These are phyloP conservation scores for Xylaria sp. DNA, from an alignment of 495 filamentous ascomycete genomes.

Conservation along the genomic window DNA sequence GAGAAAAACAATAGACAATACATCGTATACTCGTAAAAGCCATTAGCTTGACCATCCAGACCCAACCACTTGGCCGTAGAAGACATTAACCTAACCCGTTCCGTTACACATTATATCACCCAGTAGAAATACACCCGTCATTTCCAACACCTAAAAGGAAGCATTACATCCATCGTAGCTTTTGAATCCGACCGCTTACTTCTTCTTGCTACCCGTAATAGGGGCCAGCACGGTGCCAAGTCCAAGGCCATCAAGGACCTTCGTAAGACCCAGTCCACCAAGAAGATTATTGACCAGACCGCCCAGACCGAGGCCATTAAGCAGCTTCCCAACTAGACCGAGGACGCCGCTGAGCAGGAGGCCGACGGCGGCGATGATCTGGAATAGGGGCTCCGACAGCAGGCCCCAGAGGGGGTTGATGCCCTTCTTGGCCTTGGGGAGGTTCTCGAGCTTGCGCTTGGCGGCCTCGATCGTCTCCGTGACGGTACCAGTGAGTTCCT, in stretches of 20 bases:
- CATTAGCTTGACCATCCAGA: conserved; percentile 2
- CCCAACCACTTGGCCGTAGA: background rate
- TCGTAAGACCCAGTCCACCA: conserved; percentile 79
- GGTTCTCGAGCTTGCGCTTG: conserved; percentile 83
- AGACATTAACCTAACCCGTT: background rate
- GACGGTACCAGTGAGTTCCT: conserved; percentile 70
- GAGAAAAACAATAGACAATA: background rate
- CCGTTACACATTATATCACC: conserved; percentile 1
- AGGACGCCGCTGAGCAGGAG: conserved; percentile 84
- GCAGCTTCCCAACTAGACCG: conserved; percentile 73
- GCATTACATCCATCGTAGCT: too few species aligned
- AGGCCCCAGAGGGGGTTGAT: conserved; percentile 88
- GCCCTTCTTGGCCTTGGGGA: conserved; percentile 94
- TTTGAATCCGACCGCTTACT: conserved; percentile 24
- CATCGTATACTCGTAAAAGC: conserved; percentile 8
- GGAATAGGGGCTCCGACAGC: conserved; percentile 83
- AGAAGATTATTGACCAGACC: conserved; percentile 80
- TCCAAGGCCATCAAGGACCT: conserved; percentile 76
- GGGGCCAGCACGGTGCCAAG: conserved; percentile 65
- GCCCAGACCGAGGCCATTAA: conserved; percentile 86
- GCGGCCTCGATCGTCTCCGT: conserved; percentile 83
- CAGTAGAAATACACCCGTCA: conserved; percentile 8
- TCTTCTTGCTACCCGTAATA: conserved; percentile 57
- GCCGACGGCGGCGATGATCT: conserved; percentile 92
- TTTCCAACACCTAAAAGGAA: background rate